These are phyloP conservation scores for Stachybotrys chlorohalonatus DNA, from an alignment of 2,329 filamentous ascomycete genomes.

Conservation along the genomic window DNA sequence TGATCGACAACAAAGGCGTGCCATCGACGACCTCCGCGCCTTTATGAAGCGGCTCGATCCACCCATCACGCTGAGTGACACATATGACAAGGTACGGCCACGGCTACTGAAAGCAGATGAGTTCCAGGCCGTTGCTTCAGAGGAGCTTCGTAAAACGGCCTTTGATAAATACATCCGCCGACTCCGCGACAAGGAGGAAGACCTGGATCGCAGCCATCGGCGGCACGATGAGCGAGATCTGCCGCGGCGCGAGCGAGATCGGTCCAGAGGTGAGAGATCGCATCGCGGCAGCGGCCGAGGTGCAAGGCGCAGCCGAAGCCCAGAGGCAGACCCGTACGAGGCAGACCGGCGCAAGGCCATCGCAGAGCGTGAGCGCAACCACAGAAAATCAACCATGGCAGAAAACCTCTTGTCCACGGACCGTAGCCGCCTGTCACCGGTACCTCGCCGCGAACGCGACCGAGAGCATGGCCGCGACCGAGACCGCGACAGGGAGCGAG, in stretches of 20 bases:
- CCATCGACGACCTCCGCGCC: conserved; percentile 75
- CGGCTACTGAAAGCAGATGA: conserved; percentile 75
- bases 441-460: conserved; percentile 31
- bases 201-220: conserved; percentile 56
- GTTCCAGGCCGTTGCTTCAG: conserved; percentile 72
- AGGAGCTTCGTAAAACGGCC: conserved; percentile 71
- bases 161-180: conserved; percentile 91
- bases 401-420: conserved; percentile 48
- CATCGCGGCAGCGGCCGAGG: conserved; percentile 49
- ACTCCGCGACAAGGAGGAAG: conserved; percentile 84
- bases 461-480: conserved; percentile 31
- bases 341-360: conserved; percentile 90
- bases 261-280: conserved; percentile 51
- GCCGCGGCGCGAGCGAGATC: conserved; percentile 54
- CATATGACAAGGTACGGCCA: conserved; percentile 78
- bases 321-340: conserved; percentile 91
- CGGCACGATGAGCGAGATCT: conserved; percentile 48
- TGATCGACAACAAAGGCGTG: conserved; percentile 78
- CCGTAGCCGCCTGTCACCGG: conserved; percentile 34
- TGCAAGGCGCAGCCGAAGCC: conserved; percentile 67
- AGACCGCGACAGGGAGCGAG: conserved; percentile 25
- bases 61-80: conserved; percentile 66
- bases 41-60: conserved; percentile 87
- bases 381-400: conserved; percentile 70
- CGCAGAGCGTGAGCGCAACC: conserved; percentile 87